Conservation (phyloP, 352 stramenopile species). For the Halophytophthora polymorphica region DNA sequence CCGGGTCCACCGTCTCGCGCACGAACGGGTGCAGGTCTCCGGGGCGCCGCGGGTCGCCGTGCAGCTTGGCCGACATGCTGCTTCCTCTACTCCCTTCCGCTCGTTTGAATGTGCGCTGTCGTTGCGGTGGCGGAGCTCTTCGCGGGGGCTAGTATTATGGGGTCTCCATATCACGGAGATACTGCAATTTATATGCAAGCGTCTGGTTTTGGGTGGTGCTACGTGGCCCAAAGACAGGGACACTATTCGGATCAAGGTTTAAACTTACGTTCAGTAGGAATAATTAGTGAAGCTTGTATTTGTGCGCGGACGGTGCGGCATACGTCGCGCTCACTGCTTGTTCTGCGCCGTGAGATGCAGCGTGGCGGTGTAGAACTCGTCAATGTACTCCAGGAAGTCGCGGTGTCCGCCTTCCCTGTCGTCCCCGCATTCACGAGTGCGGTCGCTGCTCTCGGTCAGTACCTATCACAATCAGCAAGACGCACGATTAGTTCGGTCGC, state of each 20-base stretch:
- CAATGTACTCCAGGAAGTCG: slow-evolving; percentile 67
- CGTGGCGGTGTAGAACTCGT: slow-evolving; percentile 61
- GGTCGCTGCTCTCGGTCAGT: no score
- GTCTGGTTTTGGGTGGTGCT: slow-evolving; percentile 1
- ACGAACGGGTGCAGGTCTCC: slow-evolving; percentile 69
- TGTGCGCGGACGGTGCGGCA: no score
- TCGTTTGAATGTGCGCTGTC: slow-evolving; percentile 6
- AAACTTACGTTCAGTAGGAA: neutral
- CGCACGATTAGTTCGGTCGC: no score
- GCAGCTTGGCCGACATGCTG: slow-evolving; percentile 28
- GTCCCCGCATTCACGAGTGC: no score
- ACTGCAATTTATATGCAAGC: slow-evolving; percentile 4
- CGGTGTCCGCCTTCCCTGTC: slow-evolving; percentile 36
- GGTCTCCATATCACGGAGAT: neutral
- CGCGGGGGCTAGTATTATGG: neutral
- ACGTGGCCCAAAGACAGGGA: neutral
- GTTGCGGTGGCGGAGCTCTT: slow-evolving; percentile 1
- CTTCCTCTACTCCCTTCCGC: neutral
- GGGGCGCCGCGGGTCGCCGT: slow-evolving; percentile 60
- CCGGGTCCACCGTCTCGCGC: slow-evolving; percentile 41
- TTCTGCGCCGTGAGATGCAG: slow-evolving; percentile 32
- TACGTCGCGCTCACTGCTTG: slow-evolving; percentile 6
- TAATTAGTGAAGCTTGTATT: no score
- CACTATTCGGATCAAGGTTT: no score
- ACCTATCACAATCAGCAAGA: no score